Evolutionary conservation across 2,329 filamentous ascomycete genomes (phyloP), one percentile per base, ranked within the genome.

Genomic region (Colletotrichum sidae): DNA sequence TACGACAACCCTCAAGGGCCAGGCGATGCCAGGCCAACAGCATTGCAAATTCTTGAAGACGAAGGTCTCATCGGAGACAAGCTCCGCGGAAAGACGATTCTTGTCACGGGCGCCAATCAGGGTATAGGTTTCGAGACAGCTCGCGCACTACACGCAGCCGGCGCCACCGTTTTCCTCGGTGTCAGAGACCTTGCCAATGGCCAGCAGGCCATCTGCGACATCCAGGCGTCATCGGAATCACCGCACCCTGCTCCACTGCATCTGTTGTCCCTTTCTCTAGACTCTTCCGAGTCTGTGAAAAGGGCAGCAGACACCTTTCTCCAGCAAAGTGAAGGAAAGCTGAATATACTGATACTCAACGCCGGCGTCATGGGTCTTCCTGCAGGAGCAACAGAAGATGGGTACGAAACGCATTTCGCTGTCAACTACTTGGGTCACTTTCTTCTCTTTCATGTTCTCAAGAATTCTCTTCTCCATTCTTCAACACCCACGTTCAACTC

Each of bases 381-480:
- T 2, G 52, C 60, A 10, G 15, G 44, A 9, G 45, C 12, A 11
- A 69, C 68, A 6, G 35, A 33, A 0, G 71, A 72, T 34, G 71
- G 69, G 25, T 60, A 66, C 42, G 72, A 74, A 68, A 70, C 71
- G 0, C 84, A 87, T 61, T 81, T 87, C 59, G 84, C 78, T 38
- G 81, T 78, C 6, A 86, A 87, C 69, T 79, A 87, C 69, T 73
- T 88, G 1, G 78, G 74, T 8, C 82, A 86, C 67, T 88, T 87
- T 74, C 77, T 87, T 0, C 76, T 87, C 25, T 82, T 85, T 69
- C 75, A 84, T 25, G 77, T 85, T 1, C 75, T 88, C 35, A 81
- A 81, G 39, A 71, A 77, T 0, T 70, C 78, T 0, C 70, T 87
- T 4, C 72, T 86, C 0, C 69, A 75, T 0, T 76, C 76, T 2